Base-by-base conservation (phyloP, 2,329 filamentous ascomycete species). In the Sporothrix brasiliensis region DNA sequence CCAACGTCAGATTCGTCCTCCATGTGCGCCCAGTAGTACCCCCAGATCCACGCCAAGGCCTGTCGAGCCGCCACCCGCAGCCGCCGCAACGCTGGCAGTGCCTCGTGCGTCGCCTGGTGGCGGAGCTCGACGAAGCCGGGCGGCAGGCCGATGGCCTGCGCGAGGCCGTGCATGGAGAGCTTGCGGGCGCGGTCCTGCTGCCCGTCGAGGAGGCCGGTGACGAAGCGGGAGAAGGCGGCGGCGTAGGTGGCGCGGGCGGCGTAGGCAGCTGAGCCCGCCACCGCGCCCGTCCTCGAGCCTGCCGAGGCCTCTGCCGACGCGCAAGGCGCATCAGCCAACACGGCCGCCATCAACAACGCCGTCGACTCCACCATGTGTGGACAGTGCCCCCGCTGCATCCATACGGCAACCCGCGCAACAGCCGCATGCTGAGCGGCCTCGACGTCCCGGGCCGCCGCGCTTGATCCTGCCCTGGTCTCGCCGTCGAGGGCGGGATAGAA, bases 91-190 rank as follows among this genome's bases (percentile, higher is more conserved):
- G 90, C 89, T 0, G 94, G 94, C 70, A 97, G 82, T 77, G 93
- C 91, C 79, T 96, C 92, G 79, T 98, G 94, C 53, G 93, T 96
- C 56, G 92, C 92, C 80, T 96, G 92, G 79, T 97, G 94, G 60
- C 94, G 88, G 71, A 96, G 83, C 82, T 97, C 93, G 69, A 97
- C 93, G 79, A 97, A 96, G 0, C 91, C 90, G 0, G 90, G 88
- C 0, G 91, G 91, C 70, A 93, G 80, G 0, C 87, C 88, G 70
- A 92, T 87, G 52, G 85, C 87, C 78, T 87, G 89, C 72, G 90
- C 91, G 30, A 91, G 84, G 54, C 86, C 85, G 79, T 91, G 91
- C 91, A 93, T 93, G 80, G 85, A 90, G 81, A 86, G 86, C 81
- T 88, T 92, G 78, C 82, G 85, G 77, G 83, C 85, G 77, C 87